Evolutionary conservation across 1,284 basidiomycete species (phyloP), one percentile per base, ranked within the genome.

Genomic region (Bjerkandera adusta): DNA sequence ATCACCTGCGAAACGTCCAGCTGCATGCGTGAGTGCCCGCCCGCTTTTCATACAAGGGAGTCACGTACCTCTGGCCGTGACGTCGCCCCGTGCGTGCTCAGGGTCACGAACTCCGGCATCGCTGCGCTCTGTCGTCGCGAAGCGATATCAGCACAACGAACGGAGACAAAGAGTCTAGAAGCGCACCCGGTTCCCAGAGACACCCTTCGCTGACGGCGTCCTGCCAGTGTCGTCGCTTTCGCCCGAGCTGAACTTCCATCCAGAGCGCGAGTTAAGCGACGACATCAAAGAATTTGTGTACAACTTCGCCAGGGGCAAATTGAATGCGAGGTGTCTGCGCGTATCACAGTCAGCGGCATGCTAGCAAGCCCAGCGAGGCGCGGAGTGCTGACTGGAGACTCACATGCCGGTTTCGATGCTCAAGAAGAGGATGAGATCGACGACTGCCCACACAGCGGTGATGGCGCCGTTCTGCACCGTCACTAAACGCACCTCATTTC

Each of bases 401-500:
- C 47, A n/a, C n/a, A n/a, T n/a, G n/a, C n/a, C n/a, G n/a, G n/a
- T n/a, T 46, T 63, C 67, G 18, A 62, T 41, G 11, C 45, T 56
- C 35, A 69, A n/a, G 49, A 62, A 69, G 21, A 64, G 32, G 3
- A 59, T 52, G 26, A 69, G 50, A 36, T 64, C 62, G 13, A 60
- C 13, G 3, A 64, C 57, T 4, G 67, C 63, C 58, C 64, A 69
- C 18, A 68, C 38, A 26, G 67, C 52, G 12, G 67, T 70, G 24
- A 69, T 42, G 15, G 63, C 35, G n/a, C 67, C 68, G 3, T 67
- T 68, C 25, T 68, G 66, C 21, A 70, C 50, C 2, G 67, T 68
- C 7, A 68, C 68, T 69, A 36, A 10, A 22, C n/a, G 16, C 27
- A 42, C 30, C 32, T 8, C 30, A 18, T 13, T 25, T 32, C 32